Evolutionary conservation across 345 rosid species (phyloP).

Genomic region (Diplotaxis tenuifolia): DNA sequence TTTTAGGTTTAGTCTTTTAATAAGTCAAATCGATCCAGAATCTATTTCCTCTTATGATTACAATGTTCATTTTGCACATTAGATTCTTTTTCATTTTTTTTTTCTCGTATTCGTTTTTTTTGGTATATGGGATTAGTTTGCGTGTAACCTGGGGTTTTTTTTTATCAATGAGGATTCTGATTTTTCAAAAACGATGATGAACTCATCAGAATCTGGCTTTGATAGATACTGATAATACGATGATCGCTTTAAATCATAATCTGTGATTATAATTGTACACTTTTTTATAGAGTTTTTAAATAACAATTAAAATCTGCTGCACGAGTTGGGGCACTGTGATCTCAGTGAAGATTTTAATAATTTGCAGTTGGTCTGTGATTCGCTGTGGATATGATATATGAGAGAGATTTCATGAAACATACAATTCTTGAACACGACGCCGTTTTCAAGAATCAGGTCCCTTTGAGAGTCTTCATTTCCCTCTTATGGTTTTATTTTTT

Average conservation of each 20-base stretch:
- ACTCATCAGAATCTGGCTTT: not conserved
- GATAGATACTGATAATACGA: not conserved
- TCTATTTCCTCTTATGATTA: conserved; percentile 7
- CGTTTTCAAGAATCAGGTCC: conserved; percentile 79
- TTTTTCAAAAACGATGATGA: not conserved
- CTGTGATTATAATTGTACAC: conserved; percentile 7
- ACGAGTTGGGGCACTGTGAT: conserved; percentile 26
- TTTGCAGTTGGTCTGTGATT: conserved; percentile 45
- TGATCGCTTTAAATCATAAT: not conserved
- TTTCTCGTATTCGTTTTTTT: not conserved
- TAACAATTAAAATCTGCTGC: too few relatives aligned
- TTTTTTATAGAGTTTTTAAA: not conserved
- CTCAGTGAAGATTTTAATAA: conserved; percentile 60
- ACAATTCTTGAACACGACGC: conserved; percentile 90
- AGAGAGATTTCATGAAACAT: conserved; percentile 60
- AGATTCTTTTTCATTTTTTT: not conserved
- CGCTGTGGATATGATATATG: conserved; percentile 30
- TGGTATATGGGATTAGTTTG: conserved; percentile 21
- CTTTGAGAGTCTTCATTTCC: not conserved
- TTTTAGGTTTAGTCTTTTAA: conserved; percentile 17
- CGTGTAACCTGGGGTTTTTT: conserved; percentile 18
- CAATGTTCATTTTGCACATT: not conserved
- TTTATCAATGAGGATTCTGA: conserved; percentile 9
- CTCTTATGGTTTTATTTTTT: not conserved
- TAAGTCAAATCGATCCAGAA: conserved; percentile 21